Evolutionary conservation across 805 yeast genomes (phyloP), one percentile per base, ranked within the genome.

Genomic region (Zygotorulaspora danielsina): DNA sequence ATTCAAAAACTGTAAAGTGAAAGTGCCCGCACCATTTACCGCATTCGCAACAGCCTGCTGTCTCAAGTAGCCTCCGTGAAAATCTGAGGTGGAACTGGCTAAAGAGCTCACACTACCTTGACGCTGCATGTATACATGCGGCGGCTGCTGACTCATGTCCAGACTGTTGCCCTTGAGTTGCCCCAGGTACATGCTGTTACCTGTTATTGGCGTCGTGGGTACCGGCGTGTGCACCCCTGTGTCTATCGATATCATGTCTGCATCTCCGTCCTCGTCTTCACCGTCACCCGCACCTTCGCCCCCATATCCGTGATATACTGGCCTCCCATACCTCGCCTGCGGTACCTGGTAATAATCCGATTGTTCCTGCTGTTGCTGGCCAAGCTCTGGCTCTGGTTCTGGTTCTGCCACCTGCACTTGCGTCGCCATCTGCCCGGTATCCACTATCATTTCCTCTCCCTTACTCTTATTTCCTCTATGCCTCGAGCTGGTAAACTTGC

Each of bases 1-100:
- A 16, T 61, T 64, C 48, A 77, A 76, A 46, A 76, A 76, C 5
- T 46, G 53, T 3, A 55, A 56, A 1, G 72, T 61, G 22, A 59
- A 52, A 9, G 40, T 42, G 12, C 45, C 45, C 4, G 45, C 27
- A 17, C 43, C 43, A 19, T 36, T 39, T 18, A 32, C 44, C 15
- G 44, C 42, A 24, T 29, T 39, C 6, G 44, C 42, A 33, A 37
- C 21, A 18, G 41, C 39, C 11, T 36, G 44, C 19, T 39, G 45
- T 26, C 38, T 39, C 20, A 31, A 38, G 8, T 30, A 22, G 13
- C 39, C 48, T n/a, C 41, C 38, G 10, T 36, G 46, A 22, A 48
- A 41, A 26, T 57, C 62, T 8, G 62, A 55, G 9, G 54, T 40
- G 5, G 61, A 51, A 34, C 61, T 56, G 7, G 63, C 59, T 11